Evolutionary conservation across 345 rosid genomes (phyloP), one percentile per base, ranked within the genome.

Genomic region (Lumnitzera littorea): DNA sequence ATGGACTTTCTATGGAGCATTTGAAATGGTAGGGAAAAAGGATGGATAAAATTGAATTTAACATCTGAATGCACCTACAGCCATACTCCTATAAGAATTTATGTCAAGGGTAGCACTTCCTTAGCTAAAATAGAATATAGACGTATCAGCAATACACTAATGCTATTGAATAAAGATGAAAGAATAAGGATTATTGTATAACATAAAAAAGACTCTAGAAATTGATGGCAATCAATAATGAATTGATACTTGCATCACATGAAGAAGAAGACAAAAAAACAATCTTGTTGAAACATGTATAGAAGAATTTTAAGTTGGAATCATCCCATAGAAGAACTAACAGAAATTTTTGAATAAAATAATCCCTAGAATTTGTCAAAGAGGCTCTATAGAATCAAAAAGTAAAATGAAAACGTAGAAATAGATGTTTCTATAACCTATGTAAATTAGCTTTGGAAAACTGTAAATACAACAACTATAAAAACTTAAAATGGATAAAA

Each of bases 81-180:
- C 55, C 76, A 92, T 80, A 71, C 84, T 92, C 51, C 96, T 96
- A 72, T 96, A 96, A 64, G 88, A 73, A 62, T 60, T 67, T 57
- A 84, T 55, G 80, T 92, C 96, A 85, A 92, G 69, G 51, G 68
- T 5, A 0, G 85, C 78, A 69, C 94, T 92, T 81, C 96, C 96
- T 73, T 84, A 78, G 63, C 96, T 92, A 83, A 68, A 77, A 64
- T 59, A 81, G 69, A 55, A 55, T 52, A 60, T 71, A 24, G 24
- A 20, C 0, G 48, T 0, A 67, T 68, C 20, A 72, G 53, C 51
- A 67, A 48, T 36, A 36, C 43, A 36, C 0, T 9, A 49, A 67
- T 53, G 47, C 55, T 55, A 17, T 12, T 16, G 24, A 65, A 50
- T 48, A 47, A 53, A 69, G 49, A 57, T 50, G 47, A 55, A 36